These are phyloP conservation scores for Vigna radiata DNA, from an alignment of 306 rosid species.

Conservation along the genomic window DNA sequence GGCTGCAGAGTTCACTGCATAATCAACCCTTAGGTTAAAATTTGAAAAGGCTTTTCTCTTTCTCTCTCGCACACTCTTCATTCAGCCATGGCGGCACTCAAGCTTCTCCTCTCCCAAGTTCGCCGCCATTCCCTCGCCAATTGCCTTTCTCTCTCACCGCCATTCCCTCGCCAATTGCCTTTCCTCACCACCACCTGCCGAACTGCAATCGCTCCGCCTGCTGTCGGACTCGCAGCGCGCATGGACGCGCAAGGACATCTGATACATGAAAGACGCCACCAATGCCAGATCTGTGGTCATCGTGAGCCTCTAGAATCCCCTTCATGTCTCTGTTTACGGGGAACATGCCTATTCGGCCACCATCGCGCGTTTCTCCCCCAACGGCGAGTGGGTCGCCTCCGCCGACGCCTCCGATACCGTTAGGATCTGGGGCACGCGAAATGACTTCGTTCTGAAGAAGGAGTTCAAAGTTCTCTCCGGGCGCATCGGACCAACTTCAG, in stretches of 20 bases:
- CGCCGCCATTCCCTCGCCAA: conserved; percentile 70
- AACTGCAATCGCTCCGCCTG: conserved; percentile 26
- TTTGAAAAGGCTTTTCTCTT: too few relatives aligned
- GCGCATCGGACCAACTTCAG: conserved; percentile 96
- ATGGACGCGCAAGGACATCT: conserved; percentile 75
- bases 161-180: too few relatives aligned
- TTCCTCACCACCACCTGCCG: background rate
- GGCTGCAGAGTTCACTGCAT: too few relatives aligned
- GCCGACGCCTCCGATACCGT: conserved; percentile 85
- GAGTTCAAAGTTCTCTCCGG: conserved; percentile 86
- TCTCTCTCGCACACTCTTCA: background rate
- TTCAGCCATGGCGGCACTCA: conserved; percentile 77
- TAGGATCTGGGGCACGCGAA: conserved; percentile 93
- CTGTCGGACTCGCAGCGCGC: conserved; percentile 44
- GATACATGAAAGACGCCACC: too few relatives aligned
- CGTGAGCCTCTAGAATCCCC: too few relatives aligned
- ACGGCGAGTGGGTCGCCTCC: conserved; percentile 94
- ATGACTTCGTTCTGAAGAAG: conserved; percentile 82
- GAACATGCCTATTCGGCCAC: conserved; percentile 90
- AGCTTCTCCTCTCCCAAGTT: conserved; percentile 70
- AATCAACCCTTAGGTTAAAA: too few relatives aligned
- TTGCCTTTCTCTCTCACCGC: conserved; percentile 38
- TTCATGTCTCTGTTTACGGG: conserved; percentile 78
- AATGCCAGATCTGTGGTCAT: too few relatives aligned
- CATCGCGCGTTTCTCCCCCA: conserved; percentile 91